Evolutionary conservation across 2,329 filamentous ascomycete species (phyloP).

Genomic region (Colletotrichum sublineola): DNA sequence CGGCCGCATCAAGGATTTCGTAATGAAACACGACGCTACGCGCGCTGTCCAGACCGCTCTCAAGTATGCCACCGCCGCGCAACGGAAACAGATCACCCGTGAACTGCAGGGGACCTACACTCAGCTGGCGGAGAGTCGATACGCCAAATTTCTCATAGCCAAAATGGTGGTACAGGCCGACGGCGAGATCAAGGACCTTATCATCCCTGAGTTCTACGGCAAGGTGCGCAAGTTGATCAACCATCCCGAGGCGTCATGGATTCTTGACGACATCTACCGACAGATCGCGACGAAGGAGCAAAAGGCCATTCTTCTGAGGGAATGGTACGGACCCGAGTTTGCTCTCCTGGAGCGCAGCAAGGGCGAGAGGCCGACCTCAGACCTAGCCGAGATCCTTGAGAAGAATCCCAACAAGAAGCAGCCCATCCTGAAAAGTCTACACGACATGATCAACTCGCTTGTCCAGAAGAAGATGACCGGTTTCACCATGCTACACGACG

Average conservation of each 20-base stretch:
- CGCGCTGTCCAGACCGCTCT: conserved; percentile 95
- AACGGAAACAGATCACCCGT: conserved; percentile 86
- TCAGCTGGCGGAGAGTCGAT: conserved; percentile 91
- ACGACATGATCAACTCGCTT: conserved; percentile 89
- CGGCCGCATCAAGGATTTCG: conserved; percentile 92
- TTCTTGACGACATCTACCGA: conserved; percentile 96
- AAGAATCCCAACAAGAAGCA: conserved; percentile 86
- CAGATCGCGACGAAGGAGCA: conserved; percentile 88
- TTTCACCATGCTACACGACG: conserved; percentile 98
- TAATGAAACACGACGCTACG: conserved; percentile 98
- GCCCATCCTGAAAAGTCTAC: conserved; percentile 87
- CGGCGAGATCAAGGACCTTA: conserved; percentile 85
- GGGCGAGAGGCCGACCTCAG: conserved; percentile 69
- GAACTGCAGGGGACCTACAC: conserved; percentile 90
- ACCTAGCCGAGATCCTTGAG: conserved; percentile 81
- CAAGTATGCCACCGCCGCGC: conserved; percentile 90
- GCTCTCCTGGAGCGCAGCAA: conserved; percentile 77
- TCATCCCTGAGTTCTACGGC: conserved; percentile 95
- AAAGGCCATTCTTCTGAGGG: conserved; percentile 85
- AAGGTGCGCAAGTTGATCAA: conserved; percentile 94
- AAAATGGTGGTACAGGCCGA: conserved; percentile 96
- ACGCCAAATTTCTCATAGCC: conserved; percentile 96
- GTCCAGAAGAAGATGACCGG: conserved; percentile 97
- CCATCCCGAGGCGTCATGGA: conserved; percentile 97
- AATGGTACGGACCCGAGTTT: conserved; percentile 98